These are phyloP conservation scores for Trichoderma cornu-damae DNA, from an alignment of 2,329 filamentous ascomycete species.

Conservation along the genomic window DNA sequence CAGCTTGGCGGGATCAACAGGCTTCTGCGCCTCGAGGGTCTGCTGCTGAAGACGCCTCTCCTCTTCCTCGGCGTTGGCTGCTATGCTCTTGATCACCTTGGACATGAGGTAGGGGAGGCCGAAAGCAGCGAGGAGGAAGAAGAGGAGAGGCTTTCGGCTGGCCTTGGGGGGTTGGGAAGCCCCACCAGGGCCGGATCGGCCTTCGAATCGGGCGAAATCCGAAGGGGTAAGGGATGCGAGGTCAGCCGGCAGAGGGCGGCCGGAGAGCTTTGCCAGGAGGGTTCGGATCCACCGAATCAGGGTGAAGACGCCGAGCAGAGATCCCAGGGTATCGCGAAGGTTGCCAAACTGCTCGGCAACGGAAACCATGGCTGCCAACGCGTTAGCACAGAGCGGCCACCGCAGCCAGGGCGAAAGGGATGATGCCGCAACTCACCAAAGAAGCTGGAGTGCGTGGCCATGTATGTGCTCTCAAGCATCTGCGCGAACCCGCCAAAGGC, in stretches of 20 bases:
- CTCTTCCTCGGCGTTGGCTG: constrained; percentile 79
- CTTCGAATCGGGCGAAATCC: constrained; percentile 85
- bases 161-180: constrained; percentile 63
- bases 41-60: constrained; percentile 53
- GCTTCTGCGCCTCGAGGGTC: constrained; percentile 46
- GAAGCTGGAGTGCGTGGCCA: constrained; percentile 98
- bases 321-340: constrained; percentile 86
- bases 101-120: constrained; percentile 95
- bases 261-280: constrained; percentile 85
- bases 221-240: constrained; percentile 82
- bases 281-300: constrained; percentile 92
- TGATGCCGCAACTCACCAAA: constrained; percentile 65
- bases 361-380: constrained; percentile 77
- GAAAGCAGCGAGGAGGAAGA: constrained; percentile 92
- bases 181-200: constrained; percentile 59
- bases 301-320: constrained; percentile 91
- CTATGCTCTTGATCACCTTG: constrained; percentile 84
- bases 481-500: constrained; percentile 97
- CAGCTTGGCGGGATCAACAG: constrained; percentile 81
- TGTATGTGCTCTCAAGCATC: constrained; percentile 99
- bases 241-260: constrained; percentile 81
- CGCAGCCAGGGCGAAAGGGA: not conserved
- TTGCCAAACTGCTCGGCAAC: constrained; percentile 97
- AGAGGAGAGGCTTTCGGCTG: constrained; percentile 90
- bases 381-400: not conserved